Conservation (phyloP, 441 rosid species). For the Euphorbia celastroides region DNA sequence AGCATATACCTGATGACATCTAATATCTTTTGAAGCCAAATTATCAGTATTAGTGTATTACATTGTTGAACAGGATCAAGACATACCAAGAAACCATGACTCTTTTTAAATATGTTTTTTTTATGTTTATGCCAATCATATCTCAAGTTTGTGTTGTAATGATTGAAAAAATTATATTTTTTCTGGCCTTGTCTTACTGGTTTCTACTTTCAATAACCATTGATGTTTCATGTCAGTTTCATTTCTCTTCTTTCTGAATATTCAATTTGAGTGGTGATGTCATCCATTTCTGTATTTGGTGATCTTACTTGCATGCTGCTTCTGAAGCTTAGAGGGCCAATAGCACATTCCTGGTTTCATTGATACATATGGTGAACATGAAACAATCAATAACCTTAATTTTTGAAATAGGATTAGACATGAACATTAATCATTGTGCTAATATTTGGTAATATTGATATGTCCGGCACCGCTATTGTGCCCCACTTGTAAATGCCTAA, state of each 20-base stretch:
- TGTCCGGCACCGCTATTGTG: background rate
- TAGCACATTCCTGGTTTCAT: background rate
- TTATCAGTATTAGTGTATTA: background rate
- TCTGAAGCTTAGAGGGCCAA: background rate
- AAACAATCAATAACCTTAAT: background rate
- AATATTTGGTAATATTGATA: background rate
- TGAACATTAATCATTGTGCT: background rate
- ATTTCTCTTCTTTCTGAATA: background rate
- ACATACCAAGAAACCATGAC: background rate
- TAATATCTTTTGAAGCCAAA: background rate
- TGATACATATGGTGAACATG: background rate
- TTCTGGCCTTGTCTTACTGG: background rate
- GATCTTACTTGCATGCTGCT: background rate
- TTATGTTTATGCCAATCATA: background rate
- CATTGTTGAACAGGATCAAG: background rate
- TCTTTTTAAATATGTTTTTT: background rate
- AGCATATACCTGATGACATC: no score
- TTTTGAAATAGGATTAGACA: background rate
- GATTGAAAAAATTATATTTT: background rate
- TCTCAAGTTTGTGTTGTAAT: background rate
- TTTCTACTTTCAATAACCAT: background rate
- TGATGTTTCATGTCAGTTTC: background rate
- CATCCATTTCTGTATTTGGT: background rate
- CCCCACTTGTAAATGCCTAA: background rate
- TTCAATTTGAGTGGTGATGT: background rate